A percentile compares a stretch with the other conserved stretches of the same genome.
These are phyloP conservation scores for Volutella citrinella DNA, from an alignment of 2,329 filamentous ascomycete species.

Conservation along the genomic window DNA sequence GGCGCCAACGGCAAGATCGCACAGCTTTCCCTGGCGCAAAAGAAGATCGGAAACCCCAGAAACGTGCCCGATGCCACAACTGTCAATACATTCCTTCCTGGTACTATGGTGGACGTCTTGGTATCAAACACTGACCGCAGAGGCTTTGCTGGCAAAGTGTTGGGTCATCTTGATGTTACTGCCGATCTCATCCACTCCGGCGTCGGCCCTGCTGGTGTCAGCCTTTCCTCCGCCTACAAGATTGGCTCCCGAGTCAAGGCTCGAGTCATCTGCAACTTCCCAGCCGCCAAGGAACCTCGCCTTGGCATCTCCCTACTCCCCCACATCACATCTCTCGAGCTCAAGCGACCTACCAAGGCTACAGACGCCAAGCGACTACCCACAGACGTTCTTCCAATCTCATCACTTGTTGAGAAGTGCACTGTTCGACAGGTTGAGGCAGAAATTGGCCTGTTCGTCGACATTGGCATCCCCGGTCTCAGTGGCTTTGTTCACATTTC, in stretches of 20 bases:
- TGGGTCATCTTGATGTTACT: conserved; percentile 87
- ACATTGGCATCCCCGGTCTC: conserved; percentile 61
- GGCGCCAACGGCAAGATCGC: conserved; percentile 77
- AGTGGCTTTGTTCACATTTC: conserved; percentile 95
- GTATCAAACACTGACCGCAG: conserved; percentile 70
- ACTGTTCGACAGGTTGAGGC: conserved; percentile 77
- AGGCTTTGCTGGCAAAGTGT: conserved; percentile 85
- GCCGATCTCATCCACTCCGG: conserved; percentile 90
- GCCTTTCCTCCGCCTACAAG: conserved; percentile 77
- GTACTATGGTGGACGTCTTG: conserved; percentile 83
- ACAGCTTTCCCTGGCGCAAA: conserved; percentile 75
- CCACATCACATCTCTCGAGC: conserved; percentile 68
- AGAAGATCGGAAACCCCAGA: conserved; percentile 64
- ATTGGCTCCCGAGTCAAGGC: conserved; percentile 80
- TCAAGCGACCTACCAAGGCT: conserved; percentile 36
- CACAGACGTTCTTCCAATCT: conserved; percentile 62
- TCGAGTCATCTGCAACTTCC: conserved; percentile 85
- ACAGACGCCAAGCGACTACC: conserved; percentile 45
- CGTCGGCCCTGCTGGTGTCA: conserved; percentile 62
- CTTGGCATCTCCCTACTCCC: conserved; percentile 84
- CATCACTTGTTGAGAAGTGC: conserved; percentile 72
- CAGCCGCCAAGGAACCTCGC: conserved; percentile 73
- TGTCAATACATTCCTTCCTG: conserved; percentile 86
- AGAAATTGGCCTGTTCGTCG: conserved; percentile 77
- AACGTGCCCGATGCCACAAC: conserved; percentile 76